A percentile compares a stretch with the other conserved stretches of the same genome.
Conservation (phyloP, 352 stramenopile genomes). For the Phytophthora tentaculata region DNA sequence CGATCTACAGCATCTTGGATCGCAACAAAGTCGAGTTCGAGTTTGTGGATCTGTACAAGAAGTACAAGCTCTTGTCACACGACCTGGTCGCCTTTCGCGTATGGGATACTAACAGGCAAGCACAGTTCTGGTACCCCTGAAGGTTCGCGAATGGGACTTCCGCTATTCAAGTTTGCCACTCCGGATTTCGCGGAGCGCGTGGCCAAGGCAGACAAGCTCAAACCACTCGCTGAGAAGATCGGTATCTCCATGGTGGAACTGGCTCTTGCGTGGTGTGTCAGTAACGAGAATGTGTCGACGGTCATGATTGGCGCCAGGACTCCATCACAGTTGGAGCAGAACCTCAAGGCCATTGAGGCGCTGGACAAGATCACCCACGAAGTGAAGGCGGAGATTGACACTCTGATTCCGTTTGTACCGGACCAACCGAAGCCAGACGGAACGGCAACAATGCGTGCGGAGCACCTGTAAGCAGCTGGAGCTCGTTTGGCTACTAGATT, state of each 20-base stretch:
- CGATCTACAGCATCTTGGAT: not conserved
- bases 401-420: not conserved
- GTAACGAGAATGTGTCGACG: not conserved
- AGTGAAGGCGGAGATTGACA: not conserved
- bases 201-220: not conserved
- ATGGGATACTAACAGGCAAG: not conserved
- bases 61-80: not conserved
- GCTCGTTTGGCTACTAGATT: not conserved
- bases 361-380: not conserved
- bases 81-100: not conserved
- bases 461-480: not conserved
- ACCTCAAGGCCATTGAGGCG: not conserved
- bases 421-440: not conserved
- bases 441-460: not conserved
- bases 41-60: not conserved
- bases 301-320: not conserved
- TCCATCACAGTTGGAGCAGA: not conserved
- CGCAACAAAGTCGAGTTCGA: not conserved
- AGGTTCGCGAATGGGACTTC: not conserved
- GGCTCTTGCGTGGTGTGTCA: not conserved
- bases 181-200: not conserved
- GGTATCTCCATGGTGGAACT: not conserved
- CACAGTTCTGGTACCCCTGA: not conserved
- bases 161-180: not conserved
- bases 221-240: not conserved